Base-by-base conservation (phyloP, 2,329 filamentous ascomycete genomes). In the Neofusicoccum kwambonambiense region DNA sequence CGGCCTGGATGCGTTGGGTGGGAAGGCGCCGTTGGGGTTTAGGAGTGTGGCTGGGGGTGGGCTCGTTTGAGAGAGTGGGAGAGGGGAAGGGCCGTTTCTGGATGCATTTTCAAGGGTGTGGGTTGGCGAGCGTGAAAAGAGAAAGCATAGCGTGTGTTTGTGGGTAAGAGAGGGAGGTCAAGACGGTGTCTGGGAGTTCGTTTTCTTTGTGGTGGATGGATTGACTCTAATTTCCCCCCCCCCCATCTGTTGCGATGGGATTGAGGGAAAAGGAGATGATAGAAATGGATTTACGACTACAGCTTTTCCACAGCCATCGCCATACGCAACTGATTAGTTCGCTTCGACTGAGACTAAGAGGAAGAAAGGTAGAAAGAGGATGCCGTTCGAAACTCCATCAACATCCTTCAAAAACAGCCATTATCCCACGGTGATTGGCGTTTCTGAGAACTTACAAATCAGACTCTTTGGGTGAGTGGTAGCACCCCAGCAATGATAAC, bases 1-100 rank as follows among this genome's bases (percentile, higher is more conserved):
- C 1, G 50, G 49, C 4, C 27, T 37, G 49, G 51, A 54, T 41
- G 51, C 61, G 31, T 15, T 63, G 17, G 61, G 61, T 7, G 61
- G 61, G 41, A 45, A 45, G 41, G 37, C 22, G 15, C 50, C 39
- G 39, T 34, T 51, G 17, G 60, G 61, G 2, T 63, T 54, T 3
- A 54, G 61, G 61, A 63, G 61, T 12, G 49, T 63, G 12, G 61
- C 61, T 15, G 61, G 61, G 11, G 50, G 50, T n/a, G 61, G 61
- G 12, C 1, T 63, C 22, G 50, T 56, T 41, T 63, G 42, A 49
- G 27, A 1, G 3, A 39, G 2, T 19, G 19, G 12, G 12, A 19
- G 22, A 39, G 22, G 3, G 22, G 22, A 22, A 22, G 22, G 22
- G 22, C 22, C 13, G 3, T 39, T 49, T 15, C 27, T 34, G 27